phyloP scores from a whole-genome alignment of 345 rosid genomes.

The Syzygium jambos region DNA sequence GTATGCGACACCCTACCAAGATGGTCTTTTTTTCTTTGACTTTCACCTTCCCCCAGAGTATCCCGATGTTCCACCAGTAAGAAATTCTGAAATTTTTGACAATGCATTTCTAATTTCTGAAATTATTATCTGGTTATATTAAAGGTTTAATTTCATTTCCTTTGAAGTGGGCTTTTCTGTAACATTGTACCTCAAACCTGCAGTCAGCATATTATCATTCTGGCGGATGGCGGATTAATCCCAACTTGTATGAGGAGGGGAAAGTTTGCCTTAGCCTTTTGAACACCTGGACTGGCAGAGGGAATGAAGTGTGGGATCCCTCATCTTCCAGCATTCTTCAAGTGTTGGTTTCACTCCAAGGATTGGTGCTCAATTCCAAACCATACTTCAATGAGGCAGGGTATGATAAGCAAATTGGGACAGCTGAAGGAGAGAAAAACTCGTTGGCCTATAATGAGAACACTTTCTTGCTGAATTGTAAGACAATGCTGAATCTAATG shows the following conservation, averaged over 20 bases:
- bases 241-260: constrained; percentile 92
- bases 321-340: constrained; percentile 94
- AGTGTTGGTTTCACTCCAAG: constrained; percentile 96
- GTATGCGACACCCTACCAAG: constrained; percentile 97
- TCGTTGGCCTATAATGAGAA: constrained; percentile 89
- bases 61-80: constrained; percentile 87
- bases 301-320: constrained; percentile 98
- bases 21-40: constrained; percentile 96
- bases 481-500: constrained; percentile 90
- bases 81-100: constrained; percentile 4
- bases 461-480: constrained; percentile 85
- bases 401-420: constrained; percentile 86
- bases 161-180: neutral
- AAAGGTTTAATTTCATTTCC: neutral
- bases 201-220: constrained; percentile 96
- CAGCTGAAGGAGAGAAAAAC: constrained; percentile 97
- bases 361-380: constrained; percentile 85
- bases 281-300: constrained; percentile 95
- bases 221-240: constrained; percentile 97
- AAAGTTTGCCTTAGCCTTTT: constrained; percentile 98
- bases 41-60: constrained; percentile 86
- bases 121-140: neutral
- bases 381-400: constrained; percentile 99
- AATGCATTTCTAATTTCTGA: neutral
- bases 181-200: constrained; percentile 10